Evolutionary conservation across 2,329 filamentous ascomycete species (phyloP).

Genomic region (Waltergamsia citrina): DNA sequence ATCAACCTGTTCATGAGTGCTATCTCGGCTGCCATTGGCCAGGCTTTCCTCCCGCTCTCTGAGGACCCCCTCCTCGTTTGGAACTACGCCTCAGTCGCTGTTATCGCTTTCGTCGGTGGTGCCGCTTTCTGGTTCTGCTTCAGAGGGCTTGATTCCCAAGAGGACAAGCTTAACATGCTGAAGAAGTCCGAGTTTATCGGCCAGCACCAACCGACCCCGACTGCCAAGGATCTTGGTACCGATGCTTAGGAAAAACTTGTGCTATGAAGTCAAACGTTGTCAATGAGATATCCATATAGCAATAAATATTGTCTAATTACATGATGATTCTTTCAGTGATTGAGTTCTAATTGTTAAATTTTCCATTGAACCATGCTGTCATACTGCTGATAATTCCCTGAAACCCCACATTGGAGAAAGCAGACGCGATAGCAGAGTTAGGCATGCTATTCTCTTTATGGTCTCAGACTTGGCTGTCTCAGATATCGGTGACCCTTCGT

Average conservation of each 20-base stretch:
- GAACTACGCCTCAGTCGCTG: slow-evolving; percentile 59
- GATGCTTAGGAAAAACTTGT: slow-evolving; percentile 13
- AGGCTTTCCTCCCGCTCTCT: slow-evolving; percentile 54
- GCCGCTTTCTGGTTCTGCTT: slow-evolving; percentile 60
- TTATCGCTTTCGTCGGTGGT: slow-evolving; percentile 54
- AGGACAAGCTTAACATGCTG: slow-evolving; percentile 60
- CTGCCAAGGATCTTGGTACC: slow-evolving; percentile 15
- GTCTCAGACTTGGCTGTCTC: too few relatives aligned
- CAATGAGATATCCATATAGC: slow-evolving; percentile 1
- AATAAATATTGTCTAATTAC: background rate
- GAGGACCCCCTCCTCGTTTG: slow-evolving; percentile 58
- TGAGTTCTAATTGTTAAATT: background rate
- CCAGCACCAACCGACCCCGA: slow-evolving; percentile 22
- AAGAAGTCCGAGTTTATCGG: slow-evolving; percentile 33
- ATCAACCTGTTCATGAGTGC: slow-evolving; percentile 64
- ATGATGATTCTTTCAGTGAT: background rate
- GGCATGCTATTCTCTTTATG: too few relatives aligned
- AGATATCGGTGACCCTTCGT: too few relatives aligned
- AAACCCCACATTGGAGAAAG: too few relatives aligned
- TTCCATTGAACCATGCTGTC: too few relatives aligned
- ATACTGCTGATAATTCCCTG: too few relatives aligned
- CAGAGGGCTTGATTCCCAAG: slow-evolving; percentile 52
- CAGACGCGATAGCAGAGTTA: too few relatives aligned
- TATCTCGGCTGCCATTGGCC: slow-evolving; percentile 59
- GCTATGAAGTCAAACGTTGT: background rate